Evolutionary conservation across 257 asterid genomes (phyloP), one percentile per base, ranked within the genome.

Genomic region (Agastache rugosa): DNA sequence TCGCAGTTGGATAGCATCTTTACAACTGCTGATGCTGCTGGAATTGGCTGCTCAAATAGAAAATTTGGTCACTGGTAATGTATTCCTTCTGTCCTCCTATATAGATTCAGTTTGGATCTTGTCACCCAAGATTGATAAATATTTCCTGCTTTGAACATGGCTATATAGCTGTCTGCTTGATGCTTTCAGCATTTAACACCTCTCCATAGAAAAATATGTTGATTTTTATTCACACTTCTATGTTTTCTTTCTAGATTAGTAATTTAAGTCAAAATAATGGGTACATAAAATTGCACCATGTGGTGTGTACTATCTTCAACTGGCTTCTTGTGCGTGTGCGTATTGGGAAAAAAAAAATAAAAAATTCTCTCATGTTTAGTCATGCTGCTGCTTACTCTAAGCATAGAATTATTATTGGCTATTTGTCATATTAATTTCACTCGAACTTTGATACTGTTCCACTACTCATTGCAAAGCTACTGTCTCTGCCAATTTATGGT

Each of bases 61-160:
- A 95, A 92, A 85, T 75, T 92, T 61, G 96, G 87, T 22, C 88
- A 83, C 75, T 82, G 98, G 98, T 92, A 80, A 81, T 75, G 42
- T 66, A 72, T 12, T 61, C 75, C 15, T 47, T 22, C 53, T 35
- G 69, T 35, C 45, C 66, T 47, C 20, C 44, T n/a, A 25, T 15
- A 23, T 35, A 31, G 11, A 10, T 54, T 62, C 17, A 27, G n/a
- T 39, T 55, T 16, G 8, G 39, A 6, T 54, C 54, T 51, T 11
- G 1, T 58, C 31, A 34, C 23, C 10, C 23, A 17, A 16, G 47
- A 15, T 23, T 10, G 67, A 72, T 29, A 34, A 8, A 37, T 48
- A 63, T 27, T 50, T 16, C 42, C 5, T 53, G 50, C 37, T 31
- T 45, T 45, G 19, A 14, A 54, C 42, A 48, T 62, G 71, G 53